Evolutionary conservation across 2,329 filamentous ascomycete species (phyloP), one percentile per base, ranked within the genome.

Genomic region (Dactylellina leptospora): DNA sequence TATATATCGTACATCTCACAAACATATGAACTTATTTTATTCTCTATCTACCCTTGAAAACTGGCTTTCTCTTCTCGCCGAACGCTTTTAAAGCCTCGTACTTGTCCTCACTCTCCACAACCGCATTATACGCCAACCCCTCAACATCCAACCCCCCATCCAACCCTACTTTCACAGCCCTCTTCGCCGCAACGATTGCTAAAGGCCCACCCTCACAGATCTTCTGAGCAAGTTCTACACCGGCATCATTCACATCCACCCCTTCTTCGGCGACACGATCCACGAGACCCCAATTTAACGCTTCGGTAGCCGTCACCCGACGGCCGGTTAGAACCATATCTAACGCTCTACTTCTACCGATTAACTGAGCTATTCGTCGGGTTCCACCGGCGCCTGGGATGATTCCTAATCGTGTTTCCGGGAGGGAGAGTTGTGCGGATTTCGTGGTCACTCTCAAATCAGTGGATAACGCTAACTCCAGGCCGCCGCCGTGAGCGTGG

Each of bases 311-410:
- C 6, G 85, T 84, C 10, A 99, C 90, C 44, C 92, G 85, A n/a
- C 95, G 86, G 2, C 95, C 95, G 0, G 93, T 97, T 6, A 97
- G 83, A 55, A 97, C 89, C 77, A 97, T 82, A 80, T 99, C 93
- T 54, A 93, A 85, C n/a, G 95, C 95, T 61, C 92, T 87, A 23
- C 85, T 83, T 22, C 90, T 82, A 3, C 95, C 95, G 75, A 99
- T 89, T 18, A 99, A 81, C 6, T 85, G 85, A 1, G 92, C 92
- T 0, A 99, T 87, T 8, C 95, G 88, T 80, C 92, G 91, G 0
- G 93, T 97, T 71, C 93, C 95, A 44, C 95, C 95, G 1, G 93
- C 95, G 69, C 95, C 95, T 2, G 95, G 95, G 75, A 99, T 90
- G 79, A 99, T 99, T 62, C 90, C 95, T 1, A 99, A 85, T 1